Conservation (phyloP, 345 rosid species). For the Gossypium thurberi region DNA sequence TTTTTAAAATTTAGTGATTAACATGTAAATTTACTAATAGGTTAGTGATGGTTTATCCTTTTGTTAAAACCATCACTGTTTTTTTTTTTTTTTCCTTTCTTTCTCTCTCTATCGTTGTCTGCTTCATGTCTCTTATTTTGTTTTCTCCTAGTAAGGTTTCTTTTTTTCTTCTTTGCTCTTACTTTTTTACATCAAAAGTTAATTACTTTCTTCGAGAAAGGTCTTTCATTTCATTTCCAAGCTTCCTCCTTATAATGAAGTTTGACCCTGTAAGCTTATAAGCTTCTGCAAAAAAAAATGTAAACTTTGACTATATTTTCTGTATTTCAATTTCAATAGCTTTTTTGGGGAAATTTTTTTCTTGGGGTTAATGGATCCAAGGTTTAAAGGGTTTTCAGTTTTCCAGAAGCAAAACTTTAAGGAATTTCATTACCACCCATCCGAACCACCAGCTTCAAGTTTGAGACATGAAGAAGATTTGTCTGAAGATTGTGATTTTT, state of each 20-base stretch:
- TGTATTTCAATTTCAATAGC: neutral
- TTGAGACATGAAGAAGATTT: conserved; percentile 40
- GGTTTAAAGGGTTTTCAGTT: conserved; percentile 28
- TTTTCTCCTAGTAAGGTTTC: neutral
- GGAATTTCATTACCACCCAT: conserved; percentile 28
- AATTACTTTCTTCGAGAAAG: neutral
- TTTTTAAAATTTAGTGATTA: rapidly evolving
- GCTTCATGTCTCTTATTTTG: neutral
- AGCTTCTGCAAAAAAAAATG: neutral
- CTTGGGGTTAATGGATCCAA: conserved; percentile 40
- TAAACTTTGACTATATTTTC: neutral
- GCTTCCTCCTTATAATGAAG: neutral
- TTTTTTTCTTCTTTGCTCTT: neutral
- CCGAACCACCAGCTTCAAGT: conserved; percentile 15
- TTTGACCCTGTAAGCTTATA: neutral
- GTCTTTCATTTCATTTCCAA: neutral
- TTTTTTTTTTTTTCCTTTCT: neutral
- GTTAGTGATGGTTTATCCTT: rapidly evolving
- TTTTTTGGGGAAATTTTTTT: neutral
- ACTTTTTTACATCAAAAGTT: neutral
- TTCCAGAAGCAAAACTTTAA: conserved; percentile 16
- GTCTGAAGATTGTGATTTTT: conserved; percentile 68
- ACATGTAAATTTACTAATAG: rapidly evolving
- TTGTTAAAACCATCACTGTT: too few relatives aligned
- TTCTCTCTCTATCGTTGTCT: neutral